Conservation (phyloP, 495 filamentous ascomycete genomes). For the Parachaetomium inaequale region DNA sequence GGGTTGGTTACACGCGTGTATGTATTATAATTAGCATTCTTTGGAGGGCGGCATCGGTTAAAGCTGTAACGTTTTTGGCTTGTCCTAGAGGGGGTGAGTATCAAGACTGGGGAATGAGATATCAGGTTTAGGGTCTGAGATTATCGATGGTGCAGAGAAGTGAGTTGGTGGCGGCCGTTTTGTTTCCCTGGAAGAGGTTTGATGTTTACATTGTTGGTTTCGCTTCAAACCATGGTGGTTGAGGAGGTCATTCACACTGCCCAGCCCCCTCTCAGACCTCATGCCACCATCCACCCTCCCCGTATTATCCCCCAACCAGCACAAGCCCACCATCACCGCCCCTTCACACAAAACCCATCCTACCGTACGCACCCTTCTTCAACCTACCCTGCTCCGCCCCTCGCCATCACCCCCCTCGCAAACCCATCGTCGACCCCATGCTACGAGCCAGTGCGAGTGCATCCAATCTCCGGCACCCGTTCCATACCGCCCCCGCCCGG, state of each 20-base stretch:
- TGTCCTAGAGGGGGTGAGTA: not conserved
- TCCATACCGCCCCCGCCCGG: slow-evolving; percentile 16
- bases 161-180: too few relatives aligned
- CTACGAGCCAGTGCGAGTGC: slow-evolving; percentile 17
- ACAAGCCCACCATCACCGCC: not conserved
- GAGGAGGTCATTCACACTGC: too few relatives aligned
- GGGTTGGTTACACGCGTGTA: not conserved
- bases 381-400: not conserved
- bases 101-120: not conserved
- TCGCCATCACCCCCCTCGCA: not conserved
- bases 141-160: too few relatives aligned
- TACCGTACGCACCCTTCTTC: slow-evolving; percentile 5
- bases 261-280: too few relatives aligned
- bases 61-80: not conserved
- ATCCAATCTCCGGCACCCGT: slow-evolving; percentile 22
- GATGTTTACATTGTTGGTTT: too few relatives aligned
- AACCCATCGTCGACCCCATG: slow-evolving; percentile 7
- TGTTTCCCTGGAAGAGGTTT: too few relatives aligned
- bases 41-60: not conserved
- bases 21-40: slow-evolving; percentile 7
- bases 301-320: too few relatives aligned
- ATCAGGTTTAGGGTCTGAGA: too few relatives aligned
- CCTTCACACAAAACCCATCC: not conserved
- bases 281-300: not conserved
- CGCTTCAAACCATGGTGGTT: too few relatives aligned